Percentiles rank a stretch among this genome's conserved stretches.
phyloP scores from a whole-genome alignment of 2,329 filamentous ascomycete genomes.

The Lomentospora prolificans region DNA sequence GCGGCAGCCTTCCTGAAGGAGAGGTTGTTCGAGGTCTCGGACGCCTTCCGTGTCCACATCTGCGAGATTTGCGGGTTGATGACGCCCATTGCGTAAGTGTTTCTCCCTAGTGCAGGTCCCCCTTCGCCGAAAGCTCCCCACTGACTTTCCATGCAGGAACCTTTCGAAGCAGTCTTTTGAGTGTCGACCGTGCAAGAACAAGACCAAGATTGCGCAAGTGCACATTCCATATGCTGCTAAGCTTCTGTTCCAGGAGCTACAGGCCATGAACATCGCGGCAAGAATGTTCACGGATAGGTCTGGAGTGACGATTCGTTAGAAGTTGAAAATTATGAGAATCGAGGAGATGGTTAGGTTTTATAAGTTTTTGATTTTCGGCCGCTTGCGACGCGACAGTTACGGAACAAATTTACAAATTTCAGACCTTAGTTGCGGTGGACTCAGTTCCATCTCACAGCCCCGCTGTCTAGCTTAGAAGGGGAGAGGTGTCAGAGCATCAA shows the following conservation, averaged over 20 bases:
- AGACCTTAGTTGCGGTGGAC: background rate
- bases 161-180: slow-evolving; percentile 94
- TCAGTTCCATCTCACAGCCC: background rate
- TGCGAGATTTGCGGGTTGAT: slow-evolving; percentile 98
- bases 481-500: background rate
- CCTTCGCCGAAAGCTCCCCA: too few species aligned
- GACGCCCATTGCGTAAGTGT: slow-evolving; percentile 94
- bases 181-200: slow-evolving; percentile 96
- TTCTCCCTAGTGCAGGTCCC: background rate
- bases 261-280: slow-evolving; percentile 96
- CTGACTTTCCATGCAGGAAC: slow-evolving; percentile 46
- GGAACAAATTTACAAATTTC: background rate
- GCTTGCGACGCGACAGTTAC: too few species aligned
- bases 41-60: slow-evolving; percentile 95
- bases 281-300: slow-evolving; percentile 91
- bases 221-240: slow-evolving; percentile 98
- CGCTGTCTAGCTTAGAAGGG: background rate
- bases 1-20: slow-evolving; percentile 96
- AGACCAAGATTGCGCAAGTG: slow-evolving; percentile 95
- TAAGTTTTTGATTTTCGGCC: background rate
- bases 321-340: background rate
- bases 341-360: background rate
- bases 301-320: slow-evolving; percentile 59
- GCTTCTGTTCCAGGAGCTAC: slow-evolving; percentile 94
- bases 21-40: slow-evolving; percentile 90